Percentiles rank a stretch among this genome's conserved stretches.
Conservation (phyloP, 1,284 basidiomycete species). For the Boletus semigastroideus region DNA sequence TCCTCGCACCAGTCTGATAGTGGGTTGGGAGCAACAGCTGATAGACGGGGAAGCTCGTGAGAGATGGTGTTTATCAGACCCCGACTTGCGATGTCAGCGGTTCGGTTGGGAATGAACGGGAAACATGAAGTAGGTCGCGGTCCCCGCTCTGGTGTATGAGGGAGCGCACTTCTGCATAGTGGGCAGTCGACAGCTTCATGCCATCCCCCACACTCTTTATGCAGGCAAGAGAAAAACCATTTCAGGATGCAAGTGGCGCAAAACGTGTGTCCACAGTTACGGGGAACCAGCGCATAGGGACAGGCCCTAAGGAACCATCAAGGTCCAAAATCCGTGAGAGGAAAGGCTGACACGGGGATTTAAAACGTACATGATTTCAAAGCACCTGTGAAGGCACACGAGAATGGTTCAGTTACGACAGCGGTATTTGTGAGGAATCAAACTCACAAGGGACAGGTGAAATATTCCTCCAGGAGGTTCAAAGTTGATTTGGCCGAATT, state of each 20-base stretch:
- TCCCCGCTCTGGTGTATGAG: conserved; percentile 46
- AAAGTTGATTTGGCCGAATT: conserved; percentile 37
- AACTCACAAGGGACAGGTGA: conserved; percentile 35
- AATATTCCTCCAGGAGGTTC: conserved; percentile 57
- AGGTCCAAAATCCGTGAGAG: conserved; percentile 4
- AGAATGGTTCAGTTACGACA: conserved; percentile 14
- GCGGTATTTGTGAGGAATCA: background rate
- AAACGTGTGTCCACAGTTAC: conserved; percentile 62
- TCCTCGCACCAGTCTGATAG: conserved; percentile 48
- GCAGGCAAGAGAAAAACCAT: conserved; percentile 65
- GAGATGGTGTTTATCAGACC: conserved; percentile 47
- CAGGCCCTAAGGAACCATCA: conserved; percentile 44
- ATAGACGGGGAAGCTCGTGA: conserved; percentile 9
- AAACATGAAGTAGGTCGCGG: conserved; percentile 52
- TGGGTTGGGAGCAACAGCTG: conserved; percentile 5
- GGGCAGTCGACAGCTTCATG: conserved; percentile 66
- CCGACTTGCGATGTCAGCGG: conserved; percentile 49
- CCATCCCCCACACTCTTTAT: conserved; percentile 60
- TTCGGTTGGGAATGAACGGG: conserved; percentile 62
- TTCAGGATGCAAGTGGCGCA: conserved; percentile 63
- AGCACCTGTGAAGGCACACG: conserved; percentile 32
- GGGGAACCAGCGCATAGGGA: conserved; percentile 56
- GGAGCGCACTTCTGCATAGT: conserved; percentile 55
- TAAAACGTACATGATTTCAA: conserved; percentile 40
- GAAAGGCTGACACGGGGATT: background rate